phyloP scores from a whole-genome alignment of 176 grass and related monocot genomes.

The Paspalum notatum region DNA sequence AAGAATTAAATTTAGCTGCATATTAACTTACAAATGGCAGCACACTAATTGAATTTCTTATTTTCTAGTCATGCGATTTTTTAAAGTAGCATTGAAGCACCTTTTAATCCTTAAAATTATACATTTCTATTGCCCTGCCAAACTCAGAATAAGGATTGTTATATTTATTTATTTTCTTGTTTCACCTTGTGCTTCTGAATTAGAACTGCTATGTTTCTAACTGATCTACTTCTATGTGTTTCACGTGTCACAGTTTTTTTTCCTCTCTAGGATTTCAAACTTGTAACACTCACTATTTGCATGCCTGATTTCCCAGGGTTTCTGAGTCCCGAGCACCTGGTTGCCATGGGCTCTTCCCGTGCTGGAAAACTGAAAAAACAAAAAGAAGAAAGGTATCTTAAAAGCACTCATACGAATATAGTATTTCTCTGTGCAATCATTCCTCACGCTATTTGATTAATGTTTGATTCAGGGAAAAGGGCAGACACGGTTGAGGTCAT shows the following conservation, averaged over 20 bases:
- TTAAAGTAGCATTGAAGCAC: slow-evolving; percentile 10
- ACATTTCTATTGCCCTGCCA: not conserved
- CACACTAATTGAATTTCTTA: not conserved
- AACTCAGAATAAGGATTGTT: not conserved
- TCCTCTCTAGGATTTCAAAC: slow-evolving; percentile 2
- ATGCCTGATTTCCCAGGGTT: slow-evolving; percentile 50
- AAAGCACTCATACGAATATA: not conserved
- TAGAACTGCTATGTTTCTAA: not conserved
- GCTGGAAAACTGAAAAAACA: slow-evolving; percentile 77
- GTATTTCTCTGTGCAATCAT: slow-evolving; percentile 19
- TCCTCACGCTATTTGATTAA: not conserved
- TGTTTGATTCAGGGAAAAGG: slow-evolving; percentile 58
- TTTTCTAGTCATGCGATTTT: slow-evolving; percentile 7
- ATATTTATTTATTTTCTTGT: not conserved
- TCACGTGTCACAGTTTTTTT: not conserved
- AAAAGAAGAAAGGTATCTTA: slow-evolving; percentile 59
- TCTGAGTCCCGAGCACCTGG: slow-evolving; percentile 77
- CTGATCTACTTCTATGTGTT: not conserved
- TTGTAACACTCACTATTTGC: slow-evolving; percentile 7
- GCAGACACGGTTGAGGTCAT: slow-evolving; percentile 47
- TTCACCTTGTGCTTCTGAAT: slow-evolving; percentile 21
- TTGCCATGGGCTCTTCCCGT: slow-evolving; percentile 80
- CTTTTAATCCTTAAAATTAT: not conserved
- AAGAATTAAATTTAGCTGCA: not conserved
- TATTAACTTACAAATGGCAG: slow-evolving; percentile 6